A percentile compares a stretch with the other conserved stretches of the same genome.
Evolutionary conservation across 106 monocot species (phyloP).

Genomic region (Allium cepa): DNA sequence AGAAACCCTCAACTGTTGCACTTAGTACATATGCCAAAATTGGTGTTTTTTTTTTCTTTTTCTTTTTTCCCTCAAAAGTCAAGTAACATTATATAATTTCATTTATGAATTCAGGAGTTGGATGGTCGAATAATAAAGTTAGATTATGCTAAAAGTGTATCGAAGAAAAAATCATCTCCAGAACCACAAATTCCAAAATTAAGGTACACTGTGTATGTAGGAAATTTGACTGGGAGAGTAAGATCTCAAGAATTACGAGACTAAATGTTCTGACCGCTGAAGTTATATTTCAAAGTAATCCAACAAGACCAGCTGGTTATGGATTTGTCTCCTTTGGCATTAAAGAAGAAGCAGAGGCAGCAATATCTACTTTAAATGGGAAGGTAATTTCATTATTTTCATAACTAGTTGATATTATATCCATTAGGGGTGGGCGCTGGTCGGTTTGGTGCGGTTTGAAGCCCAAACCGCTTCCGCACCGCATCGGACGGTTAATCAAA

Average conservation of each 20-base stretch:
- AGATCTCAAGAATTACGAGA: conserved; percentile 58
- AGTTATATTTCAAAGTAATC: conserved; percentile 61
- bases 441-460: too few species aligned
- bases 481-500: too few species aligned
- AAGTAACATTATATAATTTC: background rate
- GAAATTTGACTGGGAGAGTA: conserved; percentile 59
- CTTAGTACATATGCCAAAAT: too few species aligned
- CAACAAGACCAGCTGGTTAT: conserved; percentile 75
- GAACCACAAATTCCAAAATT: conserved; percentile 10
- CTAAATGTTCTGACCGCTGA: conserved; percentile 53
- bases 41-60: too few species aligned
- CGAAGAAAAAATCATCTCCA: conserved; percentile 33
- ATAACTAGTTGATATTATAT: background rate
- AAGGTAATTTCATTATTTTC: conserved; percentile 24
- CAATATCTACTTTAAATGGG: conserved; percentile 51
- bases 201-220: conserved; percentile 58
- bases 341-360: conserved; percentile 61
- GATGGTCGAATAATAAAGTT: conserved; percentile 61
- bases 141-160: conserved; percentile 30
- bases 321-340: conserved; percentile 70
- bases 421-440: too few species aligned
- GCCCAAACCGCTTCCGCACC: too few species aligned
- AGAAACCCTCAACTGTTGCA: too few species aligned
- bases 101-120: conserved; percentile 33
- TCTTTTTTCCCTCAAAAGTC: background rate